phyloP scores from a whole-genome alignment of 768 basidiomycete species.

The Psilocybe tampanensis region DNA sequence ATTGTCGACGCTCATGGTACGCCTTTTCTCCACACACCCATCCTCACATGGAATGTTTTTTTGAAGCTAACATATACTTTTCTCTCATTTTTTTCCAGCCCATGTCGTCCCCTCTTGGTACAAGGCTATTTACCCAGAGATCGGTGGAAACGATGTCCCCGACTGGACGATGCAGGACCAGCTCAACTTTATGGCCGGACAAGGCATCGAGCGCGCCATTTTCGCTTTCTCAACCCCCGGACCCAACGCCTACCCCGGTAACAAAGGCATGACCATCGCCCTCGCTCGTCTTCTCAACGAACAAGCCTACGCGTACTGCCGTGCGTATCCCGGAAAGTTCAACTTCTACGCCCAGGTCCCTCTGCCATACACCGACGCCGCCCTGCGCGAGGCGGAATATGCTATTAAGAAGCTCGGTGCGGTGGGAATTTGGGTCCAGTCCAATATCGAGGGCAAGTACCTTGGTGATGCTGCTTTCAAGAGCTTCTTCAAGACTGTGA shows the following conservation, averaged over 20 bases:
- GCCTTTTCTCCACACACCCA: not conserved
- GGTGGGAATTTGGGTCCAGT: constrained; percentile 32
- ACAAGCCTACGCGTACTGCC: constrained; percentile 34
- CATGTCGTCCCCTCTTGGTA: constrained; percentile 37
- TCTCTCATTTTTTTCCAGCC: constrained; percentile 14
- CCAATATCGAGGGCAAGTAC: constrained; percentile 35
- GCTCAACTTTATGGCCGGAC: constrained; percentile 32
- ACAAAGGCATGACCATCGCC: constrained; percentile 29
- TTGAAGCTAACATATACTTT: too few relatives aligned
- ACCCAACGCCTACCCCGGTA: constrained; percentile 32
- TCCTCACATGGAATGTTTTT: not conserved
- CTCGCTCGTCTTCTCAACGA: constrained; percentile 40
- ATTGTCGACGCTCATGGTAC: constrained; percentile 35
- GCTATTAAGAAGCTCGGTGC: constrained; percentile 34
- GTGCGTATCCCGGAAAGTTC: constrained; percentile 28
- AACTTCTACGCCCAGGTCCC: constrained; percentile 38
- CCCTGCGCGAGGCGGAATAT: constrained; percentile 34
- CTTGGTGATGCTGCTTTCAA: constrained; percentile 31
- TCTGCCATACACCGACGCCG: constrained; percentile 34
- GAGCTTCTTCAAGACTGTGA: constrained; percentile 34
- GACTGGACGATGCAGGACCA: constrained; percentile 30
- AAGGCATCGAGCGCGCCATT: constrained; percentile 32
- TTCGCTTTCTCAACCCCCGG: constrained; percentile 35
- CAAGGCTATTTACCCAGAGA: constrained; percentile 26
- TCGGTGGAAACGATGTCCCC: constrained; percentile 32